Evolutionary conservation across 495 filamentous ascomycete genomes (phyloP), one percentile per base, ranked within the genome.

Genomic region (Penicillium alfredii): DNA sequence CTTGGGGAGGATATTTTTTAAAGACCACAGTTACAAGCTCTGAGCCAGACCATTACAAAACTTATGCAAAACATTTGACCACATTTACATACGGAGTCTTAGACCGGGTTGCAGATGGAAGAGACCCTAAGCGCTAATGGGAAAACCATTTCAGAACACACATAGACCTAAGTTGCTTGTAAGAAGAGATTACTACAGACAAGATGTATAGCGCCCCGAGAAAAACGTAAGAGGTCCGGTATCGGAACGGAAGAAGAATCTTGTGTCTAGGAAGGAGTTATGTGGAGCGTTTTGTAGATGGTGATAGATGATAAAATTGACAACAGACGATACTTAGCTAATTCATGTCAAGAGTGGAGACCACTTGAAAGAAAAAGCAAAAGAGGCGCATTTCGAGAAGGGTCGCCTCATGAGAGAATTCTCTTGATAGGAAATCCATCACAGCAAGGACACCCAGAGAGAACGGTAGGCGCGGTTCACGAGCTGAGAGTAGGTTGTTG

Each of bases 111-210:
- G n/a, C n/a, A n/a, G n/a, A 45, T 19, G 51, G 58, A 1, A 62
- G 64, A 42, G 64, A 66, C 7, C 54, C 66, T 24, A 60, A 66
- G 24, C 15, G 49, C 9, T 58, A 62, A 28, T 49, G 0, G 22
- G 21, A 8, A 35, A 28, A 6, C 10, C 44, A 24, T 21, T 20
- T 21, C 38, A 18, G 26, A 35, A 44, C 43, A 47, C 45, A 28
- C 38, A 23, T 23, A 23, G 21, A 9, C 21, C 21, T 23, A 23
- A 6, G 21, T 9, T 23, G 21, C 21, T 23, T 23, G 21, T 6
- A 23, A 23, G 6, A 33, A 38, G 25, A 30, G 35, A 11, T 10
- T 30, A 15, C 9, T 38, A 26, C 3, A 38, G 35, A 38, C 8
- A 38, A 38, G 35, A 38, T 9, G 8, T 30, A 15, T 38, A 7